Conservation (phyloP, 352 stramenopile species). For the Nothophytophthora sp. region DNA sequence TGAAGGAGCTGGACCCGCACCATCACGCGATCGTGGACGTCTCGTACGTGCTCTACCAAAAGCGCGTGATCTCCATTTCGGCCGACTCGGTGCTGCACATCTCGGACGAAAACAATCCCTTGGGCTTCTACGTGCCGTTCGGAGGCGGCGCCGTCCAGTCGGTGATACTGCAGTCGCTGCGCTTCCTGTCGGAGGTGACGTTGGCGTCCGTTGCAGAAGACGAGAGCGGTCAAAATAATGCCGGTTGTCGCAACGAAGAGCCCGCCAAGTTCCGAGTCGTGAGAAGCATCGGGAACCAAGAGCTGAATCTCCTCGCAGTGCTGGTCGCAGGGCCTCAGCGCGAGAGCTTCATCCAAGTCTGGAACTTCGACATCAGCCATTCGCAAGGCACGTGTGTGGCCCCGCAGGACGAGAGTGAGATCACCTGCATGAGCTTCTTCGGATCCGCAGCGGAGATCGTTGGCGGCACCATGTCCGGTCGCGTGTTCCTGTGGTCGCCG, state of each 20-base stretch:
- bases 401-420: slow-evolving; percentile 31
- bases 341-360: slow-evolving; percentile 74
- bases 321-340: slow-evolving; percentile 35
- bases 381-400: slow-evolving; percentile 58
- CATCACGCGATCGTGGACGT: slow-evolving; percentile 40
- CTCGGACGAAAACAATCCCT: slow-evolving; percentile 68
- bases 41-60: slow-evolving; percentile 58
- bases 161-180: slow-evolving; percentile 58
- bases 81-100: slow-evolving; percentile 63
- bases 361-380: slow-evolving; percentile 73
- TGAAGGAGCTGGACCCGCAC: slow-evolving; percentile 80
- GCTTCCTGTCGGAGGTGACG: slow-evolving; percentile 34
- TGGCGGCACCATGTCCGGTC: slow-evolving; percentile 42
- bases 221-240: neutral
- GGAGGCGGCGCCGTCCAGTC: slow-evolving; percentile 54
- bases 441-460: slow-evolving; percentile 49
- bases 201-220: neutral
- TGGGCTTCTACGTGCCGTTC: slow-evolving; percentile 73
- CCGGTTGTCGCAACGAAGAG: neutral
- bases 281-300: slow-evolving; percentile 52
- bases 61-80: slow-evolving; percentile 67
- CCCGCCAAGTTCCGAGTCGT: slow-evolving; percentile 45
- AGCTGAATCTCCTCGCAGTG: slow-evolving; percentile 48
- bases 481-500: slow-evolving; percentile 52
- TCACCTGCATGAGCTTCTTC: slow-evolving; percentile 61